Base-by-base conservation (phyloP, 306 rosid genomes). In the Casuarina equisetifolia region DNA sequence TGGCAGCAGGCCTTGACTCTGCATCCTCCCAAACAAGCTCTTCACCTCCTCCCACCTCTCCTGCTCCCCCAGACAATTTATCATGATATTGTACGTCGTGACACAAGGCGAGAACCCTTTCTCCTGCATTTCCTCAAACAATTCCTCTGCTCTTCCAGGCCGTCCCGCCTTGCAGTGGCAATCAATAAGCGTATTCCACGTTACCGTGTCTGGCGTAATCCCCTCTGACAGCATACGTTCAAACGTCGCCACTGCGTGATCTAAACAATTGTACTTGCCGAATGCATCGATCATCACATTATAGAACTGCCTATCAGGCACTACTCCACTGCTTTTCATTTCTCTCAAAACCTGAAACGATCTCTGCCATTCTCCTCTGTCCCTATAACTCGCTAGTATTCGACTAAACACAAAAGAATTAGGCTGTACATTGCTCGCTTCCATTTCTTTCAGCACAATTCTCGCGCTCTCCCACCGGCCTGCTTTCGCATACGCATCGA, bases 391-490 rank as follows among this genome's bases (percentile, higher is more conserved):
- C 5, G 96, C 98, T 81, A 94, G 84, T 49, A 94, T 91, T 79
- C 97, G 81, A 71, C 96, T 86, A 64, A 84, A 94, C 72, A 91
- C 83, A 80, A 58, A 91, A 1, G 96, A 88, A 77, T 85, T 91
- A 1, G 93, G 97, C 72, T 82, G 90, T 75, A 91, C 87, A 84
- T 91, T 86, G 76, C 87, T 84, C 9, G 90, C 93, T 72, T 87
- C 97, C 96, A 91, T 91, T 83, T 91, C 96, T 74, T 91, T 91
- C 86, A 94, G 79, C 80, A 94, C 90, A 77, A 89, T 88, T 74
- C 97, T 90, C 9, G 97, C 90, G 76, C 97, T 94, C 81, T 94
- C 94, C 98, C 97, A 94, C 75, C 93, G 84, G 0, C 96, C 98
- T 0, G 91, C 98, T 16, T 90, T 87, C 0, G 85, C 87, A 59